Percentiles rank a stretch among this genome's conserved stretches.
Conservation (phyloP, 2,329 filamentous ascomycete genomes). For the Rutstroemia sp. region DNA sequence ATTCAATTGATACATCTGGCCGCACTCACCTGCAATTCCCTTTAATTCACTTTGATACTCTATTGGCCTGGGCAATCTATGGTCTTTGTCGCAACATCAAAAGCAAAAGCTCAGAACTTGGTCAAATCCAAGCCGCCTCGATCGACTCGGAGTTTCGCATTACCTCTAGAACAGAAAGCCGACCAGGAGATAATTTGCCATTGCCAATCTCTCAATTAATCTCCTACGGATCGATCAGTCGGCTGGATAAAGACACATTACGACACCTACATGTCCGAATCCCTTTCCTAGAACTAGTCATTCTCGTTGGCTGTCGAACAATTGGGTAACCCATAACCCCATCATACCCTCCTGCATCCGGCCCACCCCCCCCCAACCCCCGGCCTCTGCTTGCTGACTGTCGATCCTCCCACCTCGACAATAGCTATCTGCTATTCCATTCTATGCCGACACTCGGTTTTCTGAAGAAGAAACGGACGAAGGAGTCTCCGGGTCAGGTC, state of each 20-base stretch:
- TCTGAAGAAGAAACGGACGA: conserved; percentile 98
- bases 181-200: not conserved
- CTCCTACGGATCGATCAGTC: not conserved
- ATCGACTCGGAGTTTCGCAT: not conserved
- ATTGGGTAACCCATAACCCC: not conserved
- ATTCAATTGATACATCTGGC: too few species aligned
- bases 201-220: not conserved
- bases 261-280: not conserved
- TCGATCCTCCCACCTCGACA: conserved; percentile 23
- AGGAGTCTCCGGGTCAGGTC: conserved; percentile 64
- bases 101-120: too few species aligned
- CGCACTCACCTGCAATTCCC: too few species aligned
- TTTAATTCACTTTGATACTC: too few species aligned
- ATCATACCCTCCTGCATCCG: conserved; percentile 21
- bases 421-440: conserved; percentile 22
- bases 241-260: not conserved
- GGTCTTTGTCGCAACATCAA: too few species aligned
- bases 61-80: too few species aligned
- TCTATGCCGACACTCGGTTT: conserved; percentile 91
- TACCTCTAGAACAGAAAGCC: not conserved
- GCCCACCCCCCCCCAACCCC: conserved; percentile 13
- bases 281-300: conserved; percentile 6
- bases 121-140: not conserved
- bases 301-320: not conserved
- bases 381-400: conserved; percentile 17